Base-by-base conservation (phyloP, 257 asterid species). In the Paulownia fortunei region DNA sequence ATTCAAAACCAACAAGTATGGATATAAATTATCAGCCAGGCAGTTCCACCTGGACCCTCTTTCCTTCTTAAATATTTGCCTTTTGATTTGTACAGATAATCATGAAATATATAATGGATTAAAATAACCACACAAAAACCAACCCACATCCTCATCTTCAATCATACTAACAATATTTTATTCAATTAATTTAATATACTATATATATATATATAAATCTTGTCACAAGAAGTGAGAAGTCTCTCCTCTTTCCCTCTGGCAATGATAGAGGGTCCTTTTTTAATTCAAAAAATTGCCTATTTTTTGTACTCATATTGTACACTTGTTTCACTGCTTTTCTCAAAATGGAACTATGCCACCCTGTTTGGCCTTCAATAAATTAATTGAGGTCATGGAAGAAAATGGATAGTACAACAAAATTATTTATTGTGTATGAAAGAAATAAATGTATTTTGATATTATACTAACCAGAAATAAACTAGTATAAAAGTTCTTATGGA, bases 31-130 rank as follows among this genome's bases (percentile, higher is more conserved):
- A 71, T 81, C 59, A 69, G 83, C 69, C 87, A 81, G 87, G 69
- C 34, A 77, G 81, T 72, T 79, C 85, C 91, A 85, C 82, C 54
- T 80, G 87, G 89, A 68, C 90, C 91, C 89, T 69, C 84, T 69
- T 69, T 34, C 77, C 19, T 46, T 27, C 15, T 69, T 71, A 18
- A 12, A 69, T 23, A 65, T 63, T 46, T 63, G 23, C 46, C 46
- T 30, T 52, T 76, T 18, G 8, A 69, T 70, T 77, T 68, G 51
- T 49, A 69, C 78, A 77, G 84, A 71, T 83, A 76, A 69, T 84
- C 76, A 81, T 81, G 70, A 74, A 59, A 63, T 27, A 72, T 59
- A 37, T 58, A 61, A 76, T 83, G 59, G 55, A 72, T 37, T 68
- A 15, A 80, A 80, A 72, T 66, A 69, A 62, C 51, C 55, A 56